Evolutionary conservation across 1,284 basidiomycete species (phyloP).

Genomic region (Cryptococcus jaspeensis): DNA sequence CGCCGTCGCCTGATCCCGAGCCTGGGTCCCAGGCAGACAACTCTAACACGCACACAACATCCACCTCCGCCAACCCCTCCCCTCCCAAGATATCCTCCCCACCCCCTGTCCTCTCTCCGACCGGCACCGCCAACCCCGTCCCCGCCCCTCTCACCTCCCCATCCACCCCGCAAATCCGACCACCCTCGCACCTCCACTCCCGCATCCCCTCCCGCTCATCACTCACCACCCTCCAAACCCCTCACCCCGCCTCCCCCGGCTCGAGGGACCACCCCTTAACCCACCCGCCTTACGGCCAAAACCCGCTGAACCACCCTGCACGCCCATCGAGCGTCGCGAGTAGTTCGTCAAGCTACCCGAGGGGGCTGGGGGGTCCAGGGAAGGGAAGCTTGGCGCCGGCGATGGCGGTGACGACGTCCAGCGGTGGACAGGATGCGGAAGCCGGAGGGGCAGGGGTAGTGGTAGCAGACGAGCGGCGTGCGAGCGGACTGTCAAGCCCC

Average conservation of each 20-base stretch:
- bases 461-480: too few species aligned
- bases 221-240: background rate
- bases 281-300: background rate
- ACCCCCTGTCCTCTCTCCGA: background rate
- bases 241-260: constrained; percentile 2
- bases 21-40: background rate
- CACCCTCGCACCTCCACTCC: background rate
- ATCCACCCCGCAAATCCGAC: too few species aligned
- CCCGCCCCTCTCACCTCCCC: too few species aligned
- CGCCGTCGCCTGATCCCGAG: constrained; percentile 5
- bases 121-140: background rate
- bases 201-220: constrained; percentile 3
- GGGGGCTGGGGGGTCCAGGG: constrained; percentile 18
- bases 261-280: background rate
- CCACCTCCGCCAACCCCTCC: constrained; percentile 1
- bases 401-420: constrained; percentile 34
- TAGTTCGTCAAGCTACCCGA: constrained; percentile 23
- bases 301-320: background rate
- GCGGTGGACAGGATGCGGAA: constrained; percentile 2
- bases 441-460: background rate
- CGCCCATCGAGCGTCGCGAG: constrained; percentile 32
- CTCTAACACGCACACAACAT: background rate
- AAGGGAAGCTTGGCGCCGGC: constrained; percentile 25
- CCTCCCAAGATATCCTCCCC: constrained; percentile 3
- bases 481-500: too few species aligned